These are phyloP conservation scores for Rhododendron mucronatum DNA, from an alignment of 148 eudicot genomes.

Conservation along the genomic window DNA sequence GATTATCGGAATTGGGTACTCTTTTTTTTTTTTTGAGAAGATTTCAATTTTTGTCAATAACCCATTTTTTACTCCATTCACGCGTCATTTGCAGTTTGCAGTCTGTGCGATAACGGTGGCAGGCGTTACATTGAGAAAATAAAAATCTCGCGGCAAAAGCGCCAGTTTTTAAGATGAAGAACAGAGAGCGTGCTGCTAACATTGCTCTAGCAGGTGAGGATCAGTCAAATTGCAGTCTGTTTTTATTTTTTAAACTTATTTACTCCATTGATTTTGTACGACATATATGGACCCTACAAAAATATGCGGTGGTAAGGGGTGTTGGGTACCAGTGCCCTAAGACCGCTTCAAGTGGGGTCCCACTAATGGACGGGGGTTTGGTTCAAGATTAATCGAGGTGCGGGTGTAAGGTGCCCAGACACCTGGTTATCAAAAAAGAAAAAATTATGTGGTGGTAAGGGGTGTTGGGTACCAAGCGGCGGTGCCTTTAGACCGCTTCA, in stretches of 20 bases:
- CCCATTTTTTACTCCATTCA: background rate
- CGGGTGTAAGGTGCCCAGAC: no score
- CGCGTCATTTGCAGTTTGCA: background rate
- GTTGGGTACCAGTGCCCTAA: background rate
- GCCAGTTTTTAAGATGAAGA: background rate
- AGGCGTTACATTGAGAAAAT: background rate
- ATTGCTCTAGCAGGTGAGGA: conserved; percentile 77
- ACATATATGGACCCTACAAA: background rate
- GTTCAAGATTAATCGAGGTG: background rate
- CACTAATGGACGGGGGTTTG: background rate
- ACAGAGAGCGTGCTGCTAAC: conserved; percentile 60
- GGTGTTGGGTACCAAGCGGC: no score
- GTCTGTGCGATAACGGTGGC: background rate
- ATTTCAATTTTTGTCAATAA: background rate
- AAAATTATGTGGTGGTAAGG: no score
- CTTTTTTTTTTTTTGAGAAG: background rate
- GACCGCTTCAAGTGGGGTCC: background rate
- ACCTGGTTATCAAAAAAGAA: background rate
- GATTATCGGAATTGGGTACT: background rate
- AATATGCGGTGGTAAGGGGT: background rate
- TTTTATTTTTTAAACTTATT: no score
- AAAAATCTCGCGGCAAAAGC: background rate
- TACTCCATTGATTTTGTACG: background rate
- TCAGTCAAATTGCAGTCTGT: background rate
- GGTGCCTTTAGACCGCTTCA: no score